Base-by-base conservation (phyloP, 176 grass and related monocot genomes). In the Panicum miliaceum region DNA sequence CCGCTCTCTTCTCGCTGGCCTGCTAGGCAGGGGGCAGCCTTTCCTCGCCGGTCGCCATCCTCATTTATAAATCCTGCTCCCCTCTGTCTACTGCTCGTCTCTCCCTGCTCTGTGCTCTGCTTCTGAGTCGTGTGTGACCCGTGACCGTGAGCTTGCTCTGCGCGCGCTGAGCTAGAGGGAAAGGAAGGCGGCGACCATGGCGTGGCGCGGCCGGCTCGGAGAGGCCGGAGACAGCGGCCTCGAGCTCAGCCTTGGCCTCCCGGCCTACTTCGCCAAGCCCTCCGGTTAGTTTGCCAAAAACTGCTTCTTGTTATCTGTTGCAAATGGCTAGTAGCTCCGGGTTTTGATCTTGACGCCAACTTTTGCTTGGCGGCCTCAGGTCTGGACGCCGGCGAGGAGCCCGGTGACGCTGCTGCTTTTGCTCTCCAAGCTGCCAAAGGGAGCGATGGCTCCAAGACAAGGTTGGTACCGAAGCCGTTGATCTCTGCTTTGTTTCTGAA, bases 181-280 rank as follows among this genome's bases (percentile, higher is more conserved):
- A 20, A 7, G 13, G 29, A 5, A 20, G 20, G 62, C 43, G 47
- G 63, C 63, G 46, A 40, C 12, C 41, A 90, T 87, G 84, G 84
- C 85, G 61, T 86, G 78, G 85, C 81, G 79, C 43, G 75, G 64
- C 3, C 34, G 87, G 26, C 85, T 94, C 65, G 82, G 86, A 14
- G 81, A 65, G 1, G 48, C 36, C 4, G 92, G 81, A 48, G 92
- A 91, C 75, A 94, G 81, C 69, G 86, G 85, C 46, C 92, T 94
- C 9, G 92, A 92, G 86, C 90, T 94, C 43, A 85, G 94, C 62
- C 85, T 97, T 3, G 91, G 85, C 2, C 85, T 90, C 8, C 94
- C 94, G 35, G 87, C 89, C 13, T 90, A 90, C 89, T 90, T 83
- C 80, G 25, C 68, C 48, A 86, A 79, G 50, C 47, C 88, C 0